Percentiles rank a stretch among this genome's conserved stretches.
phyloP scores from a whole-genome alignment of 2,329 filamentous ascomycete genomes.

The Metarhizium brunneum region DNA sequence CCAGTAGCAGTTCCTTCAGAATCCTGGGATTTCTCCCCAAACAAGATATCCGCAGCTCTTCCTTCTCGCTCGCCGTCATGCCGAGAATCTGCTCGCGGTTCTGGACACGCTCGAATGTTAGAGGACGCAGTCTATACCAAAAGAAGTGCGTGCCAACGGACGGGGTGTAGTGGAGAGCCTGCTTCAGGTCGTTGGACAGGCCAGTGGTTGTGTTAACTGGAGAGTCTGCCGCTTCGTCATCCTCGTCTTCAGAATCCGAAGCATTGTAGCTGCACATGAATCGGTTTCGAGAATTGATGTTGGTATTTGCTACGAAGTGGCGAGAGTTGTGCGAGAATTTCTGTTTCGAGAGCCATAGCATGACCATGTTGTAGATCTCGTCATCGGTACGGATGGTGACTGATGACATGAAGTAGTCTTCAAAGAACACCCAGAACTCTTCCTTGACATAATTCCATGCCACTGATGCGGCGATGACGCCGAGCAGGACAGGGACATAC shows the following conservation, averaged over 20 bases:
- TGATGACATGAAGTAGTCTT: constrained; percentile 51
- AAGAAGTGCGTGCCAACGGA: constrained; percentile 60
- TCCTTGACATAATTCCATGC: constrained; percentile 43
- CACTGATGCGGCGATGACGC: constrained; percentile 38
- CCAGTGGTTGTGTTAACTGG: constrained; percentile 15
- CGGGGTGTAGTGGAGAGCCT: constrained; percentile 53
- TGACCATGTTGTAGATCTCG: constrained; percentile 64
- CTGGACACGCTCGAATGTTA: constrained; percentile 47
- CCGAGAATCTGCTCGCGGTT: constrained; percentile 31
- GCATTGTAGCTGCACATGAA: constrained; percentile 38
- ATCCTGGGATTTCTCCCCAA: constrained; percentile 51
- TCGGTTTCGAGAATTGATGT: constrained; percentile 44
- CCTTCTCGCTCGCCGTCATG: constrained; percentile 38
- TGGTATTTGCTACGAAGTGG: constrained; percentile 56
- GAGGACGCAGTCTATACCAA: constrained; percentile 50
- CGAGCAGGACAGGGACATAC: constrained; percentile 50
- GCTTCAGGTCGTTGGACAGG: constrained; percentile 26
- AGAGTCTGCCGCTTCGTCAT: constrained; percentile 32
- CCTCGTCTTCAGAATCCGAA: constrained; percentile 28
- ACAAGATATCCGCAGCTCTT: constrained; percentile 51
- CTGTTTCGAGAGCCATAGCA: constrained; percentile 60
- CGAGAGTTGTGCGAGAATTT: constrained; percentile 49
- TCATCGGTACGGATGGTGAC: constrained; percentile 61
- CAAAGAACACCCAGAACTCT: constrained; percentile 37
- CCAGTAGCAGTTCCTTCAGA: constrained; percentile 52